Conservation (phyloP, 176 grass and related monocot genomes). For the Juncus effusus region DNA sequence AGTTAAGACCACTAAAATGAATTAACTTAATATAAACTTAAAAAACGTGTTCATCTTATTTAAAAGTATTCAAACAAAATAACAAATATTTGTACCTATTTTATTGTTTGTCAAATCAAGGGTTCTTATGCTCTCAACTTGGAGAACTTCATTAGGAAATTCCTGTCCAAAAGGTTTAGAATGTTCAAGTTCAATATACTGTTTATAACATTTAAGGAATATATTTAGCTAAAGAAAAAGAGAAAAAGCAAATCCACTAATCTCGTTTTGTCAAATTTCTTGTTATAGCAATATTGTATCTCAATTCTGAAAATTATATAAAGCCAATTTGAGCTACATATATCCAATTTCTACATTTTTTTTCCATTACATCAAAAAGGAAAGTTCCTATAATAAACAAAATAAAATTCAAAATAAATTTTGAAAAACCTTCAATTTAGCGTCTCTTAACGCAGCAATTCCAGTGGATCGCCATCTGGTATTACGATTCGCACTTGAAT, state of each 20-base stretch:
- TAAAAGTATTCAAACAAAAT: not conserved
- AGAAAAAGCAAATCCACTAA: conserved; percentile 2
- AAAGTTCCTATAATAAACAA: conserved; percentile 3
- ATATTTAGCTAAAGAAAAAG: conserved; percentile 1
- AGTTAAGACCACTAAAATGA: conserved; percentile 16
- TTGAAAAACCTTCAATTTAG: conserved; percentile 63
- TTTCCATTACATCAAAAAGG: not conserved
- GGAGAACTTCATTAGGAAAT: conserved; percentile 79
- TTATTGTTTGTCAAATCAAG: conserved; percentile 99
- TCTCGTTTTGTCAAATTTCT: too few relatives aligned
- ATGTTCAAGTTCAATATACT: conserved; percentile 6
- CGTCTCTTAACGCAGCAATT: conserved; percentile 83
- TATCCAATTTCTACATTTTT: too few relatives aligned
- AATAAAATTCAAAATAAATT: not conserved
- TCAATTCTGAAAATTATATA: conserved; percentile 8
- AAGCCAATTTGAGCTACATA: not conserved
- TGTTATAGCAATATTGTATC: not conserved
- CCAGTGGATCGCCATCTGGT: conserved; percentile 75
- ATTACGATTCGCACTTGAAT: conserved; percentile 62
- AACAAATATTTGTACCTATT: conserved; percentile 51
- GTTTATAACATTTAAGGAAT: too few relatives aligned
- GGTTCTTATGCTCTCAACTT: conserved; percentile 78
- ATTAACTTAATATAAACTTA: conserved; percentile 8
- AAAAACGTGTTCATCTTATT: not conserved
- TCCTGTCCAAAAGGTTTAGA: conserved; percentile 34